Evolutionary conservation across 768 basidiomycete species (phyloP).

Genomic region (Clathrus columnatus): DNA sequence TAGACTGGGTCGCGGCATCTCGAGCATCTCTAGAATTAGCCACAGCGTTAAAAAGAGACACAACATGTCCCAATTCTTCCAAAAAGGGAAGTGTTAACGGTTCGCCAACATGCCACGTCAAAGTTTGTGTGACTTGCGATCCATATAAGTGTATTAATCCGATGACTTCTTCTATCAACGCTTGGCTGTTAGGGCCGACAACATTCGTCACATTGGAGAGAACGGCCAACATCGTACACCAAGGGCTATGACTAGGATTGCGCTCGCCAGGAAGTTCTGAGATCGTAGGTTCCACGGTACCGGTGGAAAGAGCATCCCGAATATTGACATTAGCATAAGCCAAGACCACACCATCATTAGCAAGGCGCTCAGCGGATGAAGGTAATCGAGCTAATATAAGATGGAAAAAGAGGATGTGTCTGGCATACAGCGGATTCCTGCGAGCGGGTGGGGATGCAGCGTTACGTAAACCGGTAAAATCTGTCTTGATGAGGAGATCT

Average conservation of each 20-base stretch:
- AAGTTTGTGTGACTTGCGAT: slow-evolving; percentile 64
- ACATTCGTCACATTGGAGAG: slow-evolving; percentile 62
- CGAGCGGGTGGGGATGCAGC: slow-evolving; percentile 50
- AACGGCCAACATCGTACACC: slow-evolving; percentile 78
- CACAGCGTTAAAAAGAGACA: slow-evolving; percentile 69
- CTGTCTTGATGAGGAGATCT: slow-evolving; percentile 58
- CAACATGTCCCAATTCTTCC: slow-evolving; percentile 76
- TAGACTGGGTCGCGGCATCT: slow-evolving; percentile 47
- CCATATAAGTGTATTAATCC: slow-evolving; percentile 82
- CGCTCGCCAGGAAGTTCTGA: slow-evolving; percentile 68
- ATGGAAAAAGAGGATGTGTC: slow-evolving; percentile 78
- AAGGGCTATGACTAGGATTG: slow-evolving; percentile 70
- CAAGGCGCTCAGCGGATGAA: slow-evolving; percentile 74
- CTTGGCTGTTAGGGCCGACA: slow-evolving; percentile 58
- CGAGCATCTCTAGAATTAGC: slow-evolving; percentile 45
- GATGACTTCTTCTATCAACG: slow-evolving; percentile 76
- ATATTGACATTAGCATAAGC: slow-evolving; percentile 82
- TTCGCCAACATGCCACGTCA: slow-evolving; percentile 78
- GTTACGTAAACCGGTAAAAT: slow-evolving; percentile 64
- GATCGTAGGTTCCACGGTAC: slow-evolving; percentile 55
- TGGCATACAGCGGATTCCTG: slow-evolving; percentile 62
- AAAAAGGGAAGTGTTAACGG: slow-evolving; percentile 66
- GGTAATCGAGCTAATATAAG: slow-evolving; percentile 72
- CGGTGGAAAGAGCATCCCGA: slow-evolving; percentile 65
- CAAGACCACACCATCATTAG: slow-evolving; percentile 69